Evolutionary conservation across 106 monocot genomes (phyloP), one percentile per base, ranked within the genome.

Genomic region (Dendrobium huoshanense): DNA sequence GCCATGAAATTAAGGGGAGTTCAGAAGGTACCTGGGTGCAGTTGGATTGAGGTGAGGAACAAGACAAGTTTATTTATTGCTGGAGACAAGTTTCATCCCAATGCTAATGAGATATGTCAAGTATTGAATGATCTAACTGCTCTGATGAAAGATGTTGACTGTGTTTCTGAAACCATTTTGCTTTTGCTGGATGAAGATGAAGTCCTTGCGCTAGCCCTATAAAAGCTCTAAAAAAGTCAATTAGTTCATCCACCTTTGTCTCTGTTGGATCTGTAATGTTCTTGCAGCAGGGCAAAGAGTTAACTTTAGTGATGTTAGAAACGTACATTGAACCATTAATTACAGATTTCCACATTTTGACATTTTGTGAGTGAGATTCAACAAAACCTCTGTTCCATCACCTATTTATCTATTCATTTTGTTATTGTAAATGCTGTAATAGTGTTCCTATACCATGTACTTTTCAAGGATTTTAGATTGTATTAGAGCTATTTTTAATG

Each of bases 31-130:
- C 90, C 89, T n/a, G 94, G 91, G 16, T 84, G 87, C 72, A 92
- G 95, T 84, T 92, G 95, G 95, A 92, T 95, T 41, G 82, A 70
- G 9, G 77, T 89, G 68, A 88, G 88, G 77, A 81, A 85, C 6
- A 85, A 78, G 19, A 94, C 91, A 9, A 82, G 67, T 83, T 70
- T 77, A 40, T 94, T 94, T 82, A 33, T 88, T 76, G 84, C 91
- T 58, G 89, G 86, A 67, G 94, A 94, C 33, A 85, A 88, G 54
- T 79, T 83, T 47, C 94, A 91, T 48, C 81, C 84, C 37, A 77
- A 82, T 37, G 61, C 85, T 44, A 29, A 54, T 47, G 76, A 75
- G 13, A 89, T 94, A 31, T 82, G 87, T 77, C 78, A 81, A 64
- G 73, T 29, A 10, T 77, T 94, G 59, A 47, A 51, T 9, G 55